Evolutionary conservation across 1,284 basidiomycete species (phyloP).

Genomic region (Porodaedalea pini): DNA sequence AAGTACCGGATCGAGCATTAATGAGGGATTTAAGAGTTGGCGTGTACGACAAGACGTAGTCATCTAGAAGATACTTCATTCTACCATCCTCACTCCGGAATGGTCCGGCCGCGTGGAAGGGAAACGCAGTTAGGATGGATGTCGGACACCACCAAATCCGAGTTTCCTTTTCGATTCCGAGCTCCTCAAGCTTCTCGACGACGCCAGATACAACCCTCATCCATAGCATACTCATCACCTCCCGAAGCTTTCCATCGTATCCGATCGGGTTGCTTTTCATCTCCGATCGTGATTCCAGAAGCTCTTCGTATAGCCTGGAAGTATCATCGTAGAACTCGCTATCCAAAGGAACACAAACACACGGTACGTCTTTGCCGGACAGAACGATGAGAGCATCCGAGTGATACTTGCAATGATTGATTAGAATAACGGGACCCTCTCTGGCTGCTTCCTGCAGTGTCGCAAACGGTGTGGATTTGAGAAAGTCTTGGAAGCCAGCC

Average conservation of each 20-base stretch:
- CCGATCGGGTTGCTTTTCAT: constrained; percentile 1
- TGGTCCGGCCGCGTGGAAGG: no score
- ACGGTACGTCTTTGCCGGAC: neutral
- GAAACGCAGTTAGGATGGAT: constrained; percentile 31
- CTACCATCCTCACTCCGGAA: constrained; percentile 37
- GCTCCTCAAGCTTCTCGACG: constrained; percentile 24
- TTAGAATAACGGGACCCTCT: constrained; percentile 4
- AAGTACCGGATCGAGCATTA: no score
- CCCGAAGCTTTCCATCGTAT: constrained; percentile 17
- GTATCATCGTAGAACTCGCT: neutral
- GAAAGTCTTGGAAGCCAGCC: constrained; percentile 13
- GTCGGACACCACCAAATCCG: constrained; percentile 47
- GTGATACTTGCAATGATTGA: constrained; percentile 4
- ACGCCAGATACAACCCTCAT: constrained; percentile 32
- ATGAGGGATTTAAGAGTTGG: no score
- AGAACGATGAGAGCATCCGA: neutral
- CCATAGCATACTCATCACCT: constrained; percentile 32
- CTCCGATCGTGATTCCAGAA: no score
- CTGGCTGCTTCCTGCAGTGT: constrained; percentile 15
- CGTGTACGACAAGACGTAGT: no score
- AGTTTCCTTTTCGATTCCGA: constrained; percentile 24
- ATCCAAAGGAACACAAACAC: neutral
- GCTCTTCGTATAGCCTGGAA: no score
- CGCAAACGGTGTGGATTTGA: constrained; percentile 7
- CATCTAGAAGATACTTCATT: no score